These are phyloP conservation scores for Artemisia tridentata DNA, from an alignment of 129 eudicot genomes.

Conservation along the genomic window DNA sequence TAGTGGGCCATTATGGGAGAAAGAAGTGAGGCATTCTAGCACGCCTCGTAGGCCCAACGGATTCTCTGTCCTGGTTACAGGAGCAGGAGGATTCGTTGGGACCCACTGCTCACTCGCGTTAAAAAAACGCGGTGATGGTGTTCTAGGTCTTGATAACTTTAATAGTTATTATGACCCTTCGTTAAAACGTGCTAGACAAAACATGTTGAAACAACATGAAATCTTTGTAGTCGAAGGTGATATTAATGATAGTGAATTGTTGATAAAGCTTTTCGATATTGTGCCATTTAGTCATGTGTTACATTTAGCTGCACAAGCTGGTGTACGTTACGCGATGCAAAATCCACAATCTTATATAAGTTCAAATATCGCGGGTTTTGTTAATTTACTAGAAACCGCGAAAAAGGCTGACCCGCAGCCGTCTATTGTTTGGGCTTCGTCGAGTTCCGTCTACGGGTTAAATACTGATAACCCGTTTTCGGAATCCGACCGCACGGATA, in stretches of 20 bases:
- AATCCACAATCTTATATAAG: slow-evolving; percentile 62
- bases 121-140: slow-evolving; percentile 72
- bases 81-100: slow-evolving; percentile 80
- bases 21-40: slow-evolving; percentile 56
- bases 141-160: slow-evolving; percentile 68
- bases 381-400: slow-evolving; percentile 50
- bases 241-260: slow-evolving; percentile 50
- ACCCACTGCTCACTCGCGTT: slow-evolving; percentile 59
- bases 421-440: slow-evolving; percentile 77
- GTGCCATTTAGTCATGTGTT: slow-evolving; percentile 61
- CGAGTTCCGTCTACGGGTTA: slow-evolving; percentile 69
- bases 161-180: slow-evolving; percentile 71
- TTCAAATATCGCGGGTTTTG: slow-evolving; percentile 70
- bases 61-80: slow-evolving; percentile 62
- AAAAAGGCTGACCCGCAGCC: slow-evolving; percentile 71
- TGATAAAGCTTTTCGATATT: slow-evolving; percentile 51
- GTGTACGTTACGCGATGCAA: slow-evolving; percentile 74
- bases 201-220: slow-evolving; percentile 30
- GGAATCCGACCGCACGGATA: slow-evolving; percentile 60
- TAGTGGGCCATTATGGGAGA: slow-evolving; percentile 61
- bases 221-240: slow-evolving; percentile 67
- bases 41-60: slow-evolving; percentile 55
- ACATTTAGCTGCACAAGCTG: slow-evolving; percentile 76
- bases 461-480: slow-evolving; percentile 62
- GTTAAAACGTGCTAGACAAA: slow-evolving; percentile 60